Percentiles rank a stretch among this genome's conserved stretches.
Conservation (phyloP, 176 grass and related monocot genomes). For the Bothriochloa decipiens region DNA sequence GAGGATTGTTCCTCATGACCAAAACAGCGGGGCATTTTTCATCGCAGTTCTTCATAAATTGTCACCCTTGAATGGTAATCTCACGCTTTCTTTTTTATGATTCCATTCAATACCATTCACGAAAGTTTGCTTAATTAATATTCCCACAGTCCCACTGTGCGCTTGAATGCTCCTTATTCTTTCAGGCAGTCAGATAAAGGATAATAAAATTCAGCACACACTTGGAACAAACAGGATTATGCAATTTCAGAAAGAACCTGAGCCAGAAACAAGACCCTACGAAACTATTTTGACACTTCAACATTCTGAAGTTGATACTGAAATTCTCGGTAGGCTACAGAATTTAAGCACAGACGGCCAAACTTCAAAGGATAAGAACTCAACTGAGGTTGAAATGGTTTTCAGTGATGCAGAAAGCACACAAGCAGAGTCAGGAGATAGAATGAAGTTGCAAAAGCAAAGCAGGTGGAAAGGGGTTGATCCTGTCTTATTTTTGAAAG, state of each 20-base stretch:
- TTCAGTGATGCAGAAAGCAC: slow-evolving; percentile 39
- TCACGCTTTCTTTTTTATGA: not conserved
- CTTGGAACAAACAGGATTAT: not conserved
- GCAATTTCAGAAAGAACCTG: slow-evolving; percentile 41
- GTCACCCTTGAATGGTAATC: slow-evolving; percentile 47
- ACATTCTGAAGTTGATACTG: slow-evolving; percentile 39
- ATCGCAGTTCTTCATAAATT: slow-evolving; percentile 89
- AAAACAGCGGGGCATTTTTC: slow-evolving; percentile 93
- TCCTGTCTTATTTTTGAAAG: slow-evolving; percentile 79
- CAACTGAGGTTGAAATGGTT: slow-evolving; percentile 31
- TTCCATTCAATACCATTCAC: slow-evolving; percentile 7
- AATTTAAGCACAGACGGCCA: not conserved
- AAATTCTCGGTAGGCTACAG: slow-evolving; percentile 28
- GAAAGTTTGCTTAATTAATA: slow-evolving; percentile 10
- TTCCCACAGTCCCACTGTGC: not conserved
- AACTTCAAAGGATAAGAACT: slow-evolving; percentile 31
- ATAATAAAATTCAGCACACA: slow-evolving; percentile 36
- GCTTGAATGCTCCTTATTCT: slow-evolving; percentile 30
- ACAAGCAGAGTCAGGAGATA: slow-evolving; percentile 37
- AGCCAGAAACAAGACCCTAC: slow-evolving; percentile 26
- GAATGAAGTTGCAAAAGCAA: slow-evolving; percentile 39
- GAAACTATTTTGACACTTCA: slow-evolving; percentile 36
- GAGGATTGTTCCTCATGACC: slow-evolving; percentile 95
- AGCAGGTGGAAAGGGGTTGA: slow-evolving; percentile 78
- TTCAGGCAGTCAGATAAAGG: slow-evolving; percentile 51